A percentile compares a stretch with the other conserved stretches of the same genome.
These are phyloP conservation scores for Syzygium syzygioides DNA, from an alignment of 441 rosid genomes.

Conservation along the genomic window DNA sequence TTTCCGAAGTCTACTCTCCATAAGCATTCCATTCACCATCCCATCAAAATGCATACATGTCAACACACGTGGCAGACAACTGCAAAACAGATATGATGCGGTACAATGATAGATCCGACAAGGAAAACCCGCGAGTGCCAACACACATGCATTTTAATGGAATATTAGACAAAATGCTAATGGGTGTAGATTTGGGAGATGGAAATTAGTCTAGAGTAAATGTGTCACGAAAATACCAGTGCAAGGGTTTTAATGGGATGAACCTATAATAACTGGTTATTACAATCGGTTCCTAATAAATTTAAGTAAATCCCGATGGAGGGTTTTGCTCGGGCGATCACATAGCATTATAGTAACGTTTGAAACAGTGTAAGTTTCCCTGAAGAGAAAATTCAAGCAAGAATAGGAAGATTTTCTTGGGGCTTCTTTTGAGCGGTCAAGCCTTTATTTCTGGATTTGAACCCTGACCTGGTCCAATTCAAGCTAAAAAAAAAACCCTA, in stretches of 20 bases:
- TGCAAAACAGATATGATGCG: rapidly evolving
- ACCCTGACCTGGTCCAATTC: not conserved
- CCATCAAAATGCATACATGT: not conserved
- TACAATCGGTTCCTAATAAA: not conserved
- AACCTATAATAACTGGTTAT: not conserved
- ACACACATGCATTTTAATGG: not conserved
- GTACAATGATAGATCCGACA: not conserved
- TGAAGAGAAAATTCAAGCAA: not conserved
- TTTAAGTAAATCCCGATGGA: not conserved
- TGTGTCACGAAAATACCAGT: rapidly evolving
- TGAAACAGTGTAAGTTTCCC: not conserved
- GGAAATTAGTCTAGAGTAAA: not conserved
- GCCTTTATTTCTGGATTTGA: not conserved
- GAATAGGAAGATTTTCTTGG: not conserved
- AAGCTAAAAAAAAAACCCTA: not conserved
- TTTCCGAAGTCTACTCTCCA: not conserved
- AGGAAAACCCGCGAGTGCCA: not conserved
- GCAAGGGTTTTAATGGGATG: not conserved
- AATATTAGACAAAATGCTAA: not conserved
- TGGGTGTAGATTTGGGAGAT: not conserved
- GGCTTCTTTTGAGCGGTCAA: not conserved
- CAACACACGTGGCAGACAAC: not conserved
- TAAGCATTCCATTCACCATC: not conserved
- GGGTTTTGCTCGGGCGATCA: not conserved
- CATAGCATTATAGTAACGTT: not conserved